These are phyloP conservation scores for Inga laurina DNA, from an alignment of 306 rosid genomes.

Conservation along the genomic window DNA sequence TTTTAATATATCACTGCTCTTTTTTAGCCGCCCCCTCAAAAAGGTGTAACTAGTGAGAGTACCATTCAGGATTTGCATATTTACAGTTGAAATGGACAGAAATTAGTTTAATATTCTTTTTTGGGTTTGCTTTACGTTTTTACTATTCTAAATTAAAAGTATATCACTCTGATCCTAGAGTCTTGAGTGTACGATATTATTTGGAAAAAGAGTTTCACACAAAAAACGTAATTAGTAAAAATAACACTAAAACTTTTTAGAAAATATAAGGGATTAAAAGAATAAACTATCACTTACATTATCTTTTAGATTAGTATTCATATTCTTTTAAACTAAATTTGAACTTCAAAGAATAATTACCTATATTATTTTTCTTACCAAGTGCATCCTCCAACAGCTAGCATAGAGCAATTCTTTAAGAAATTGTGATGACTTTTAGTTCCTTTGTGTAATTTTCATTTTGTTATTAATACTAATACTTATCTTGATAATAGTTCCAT, in stretches of 20 bases:
- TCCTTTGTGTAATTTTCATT: background rate
- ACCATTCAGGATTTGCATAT: background rate
- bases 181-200: background rate
- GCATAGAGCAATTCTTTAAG: too few species aligned
- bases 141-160: background rate
- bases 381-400: too few species aligned
- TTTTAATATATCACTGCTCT: background rate
- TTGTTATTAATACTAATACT: too few species aligned
- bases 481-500: background rate
- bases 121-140: background rate
- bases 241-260: background rate
- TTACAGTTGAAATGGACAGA: background rate
- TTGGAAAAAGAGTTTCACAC: background rate
- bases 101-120: background rate
- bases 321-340: background rate
- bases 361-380: too few species aligned
- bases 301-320: background rate
- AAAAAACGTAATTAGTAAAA: background rate
- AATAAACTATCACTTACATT: too few species aligned
- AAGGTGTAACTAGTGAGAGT: background rate
- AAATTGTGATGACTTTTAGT: background rate
- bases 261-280: background rate
- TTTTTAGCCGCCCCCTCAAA: background rate
- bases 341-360: background rate
- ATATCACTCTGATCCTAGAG: background rate